Percentiles rank a stretch among this genome's conserved stretches.
phyloP scores from a whole-genome alignment of 2,329 filamentous ascomycete species.

The Thelonectria olida region DNA sequence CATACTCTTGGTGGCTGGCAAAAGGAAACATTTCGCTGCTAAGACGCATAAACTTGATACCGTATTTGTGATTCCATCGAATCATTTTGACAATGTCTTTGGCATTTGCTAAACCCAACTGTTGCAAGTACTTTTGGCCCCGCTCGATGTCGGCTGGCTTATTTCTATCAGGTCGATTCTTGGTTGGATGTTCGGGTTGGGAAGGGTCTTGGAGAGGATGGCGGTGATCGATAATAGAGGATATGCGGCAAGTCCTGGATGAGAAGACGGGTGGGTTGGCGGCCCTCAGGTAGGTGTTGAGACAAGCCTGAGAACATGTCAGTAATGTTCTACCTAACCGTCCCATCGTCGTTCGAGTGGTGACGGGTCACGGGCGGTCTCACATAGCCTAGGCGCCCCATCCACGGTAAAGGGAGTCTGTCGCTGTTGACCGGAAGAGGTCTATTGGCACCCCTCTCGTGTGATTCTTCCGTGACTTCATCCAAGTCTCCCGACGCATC shows the following conservation, averaged over 20 bases:
- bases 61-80: constrained; percentile 90
- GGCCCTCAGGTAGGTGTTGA: constrained; percentile 89
- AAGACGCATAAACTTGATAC: constrained; percentile 90
- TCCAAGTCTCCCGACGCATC: constrained; percentile 33
- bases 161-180: constrained; percentile 83
- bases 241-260: constrained; percentile 89
- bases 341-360: background rate
- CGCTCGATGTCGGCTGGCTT: constrained; percentile 72
- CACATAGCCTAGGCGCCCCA: constrained; percentile 88
- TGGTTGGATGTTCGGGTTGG: constrained; percentile 81
- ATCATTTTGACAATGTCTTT: constrained; percentile 86
- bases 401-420: constrained; percentile 88
- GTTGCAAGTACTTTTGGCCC: constrained; percentile 79
- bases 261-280: constrained; percentile 87
- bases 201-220: constrained; percentile 80
- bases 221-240: constrained; percentile 88
- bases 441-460: constrained; percentile 56
- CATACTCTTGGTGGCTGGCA: constrained; percentile 86
- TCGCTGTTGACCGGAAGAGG: constrained; percentile 84
- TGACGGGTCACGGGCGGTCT: constrained; percentile 43
- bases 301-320: constrained; percentile 69
- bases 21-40: constrained; percentile 98
- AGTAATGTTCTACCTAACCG: background rate
- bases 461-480: constrained; percentile 30
- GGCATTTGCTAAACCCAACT: constrained; percentile 82